Conservation (phyloP, 2,329 filamentous ascomycete genomes). For the Phyllosticta citribraziliensis region DNA sequence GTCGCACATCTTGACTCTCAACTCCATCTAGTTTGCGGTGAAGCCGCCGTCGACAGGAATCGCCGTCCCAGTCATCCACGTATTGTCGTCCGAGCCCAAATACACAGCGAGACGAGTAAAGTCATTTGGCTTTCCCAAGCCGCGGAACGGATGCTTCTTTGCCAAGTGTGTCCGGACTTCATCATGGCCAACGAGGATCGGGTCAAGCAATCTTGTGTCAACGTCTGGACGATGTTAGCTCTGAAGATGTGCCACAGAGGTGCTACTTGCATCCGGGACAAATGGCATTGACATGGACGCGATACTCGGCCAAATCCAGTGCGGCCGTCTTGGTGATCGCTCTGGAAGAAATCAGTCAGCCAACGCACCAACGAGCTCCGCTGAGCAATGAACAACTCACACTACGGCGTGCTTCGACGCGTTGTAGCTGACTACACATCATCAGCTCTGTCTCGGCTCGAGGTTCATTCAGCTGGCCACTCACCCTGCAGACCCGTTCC, state of each 20-base stretch:
- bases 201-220: conserved; percentile 19
- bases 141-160: conserved; percentile 24
- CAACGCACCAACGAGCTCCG: background rate
- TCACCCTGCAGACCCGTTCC: conserved; percentile 14
- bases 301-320: conserved; percentile 38
- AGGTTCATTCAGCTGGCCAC: background rate
- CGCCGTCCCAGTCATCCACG: conserved; percentile 32
- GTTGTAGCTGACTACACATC: conserved; percentile 29
- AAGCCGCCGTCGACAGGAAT: conserved; percentile 35
- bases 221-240: conserved; percentile 14
- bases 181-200: conserved; percentile 14
- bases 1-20: background rate
- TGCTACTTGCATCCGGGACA: conserved; percentile 40
- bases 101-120: conserved; percentile 33
- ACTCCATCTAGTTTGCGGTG: conserved; percentile 6
- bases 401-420: conserved; percentile 43
- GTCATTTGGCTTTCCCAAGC: conserved; percentile 22
- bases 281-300: conserved; percentile 45
- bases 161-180: conserved; percentile 25
- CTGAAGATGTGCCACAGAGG: background rate
- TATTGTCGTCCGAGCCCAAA: conserved; percentile 37
- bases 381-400: background rate
- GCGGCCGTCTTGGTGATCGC: conserved; percentile 42
- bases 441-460: background rate
- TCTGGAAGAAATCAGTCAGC: background rate